Evolutionary conservation across 2,329 filamentous ascomycete genomes (phyloP).

Genomic region (Aspergillus tamarii): DNA sequence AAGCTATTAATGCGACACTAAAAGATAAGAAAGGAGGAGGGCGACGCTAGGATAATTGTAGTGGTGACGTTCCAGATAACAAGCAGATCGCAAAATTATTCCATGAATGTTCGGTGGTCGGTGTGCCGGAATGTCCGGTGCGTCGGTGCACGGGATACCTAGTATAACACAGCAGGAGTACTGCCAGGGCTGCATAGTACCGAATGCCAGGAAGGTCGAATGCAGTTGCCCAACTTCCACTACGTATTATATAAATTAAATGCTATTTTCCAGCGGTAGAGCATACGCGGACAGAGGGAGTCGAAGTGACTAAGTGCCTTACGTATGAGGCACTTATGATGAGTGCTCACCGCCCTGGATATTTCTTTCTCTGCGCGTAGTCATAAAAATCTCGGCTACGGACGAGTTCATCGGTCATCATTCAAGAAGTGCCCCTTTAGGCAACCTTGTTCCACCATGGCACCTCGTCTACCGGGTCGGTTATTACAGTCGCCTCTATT

Average conservation of each 20-base stretch:
- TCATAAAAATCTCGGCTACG: conserved; percentile 8
- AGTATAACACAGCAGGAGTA: not conserved
- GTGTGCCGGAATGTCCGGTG: conserved; percentile 7
- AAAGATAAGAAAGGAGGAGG: too few relatives aligned
- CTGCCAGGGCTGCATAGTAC: not conserved
- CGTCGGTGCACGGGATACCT: not conserved
- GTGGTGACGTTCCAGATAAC: not conserved
- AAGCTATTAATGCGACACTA: not conserved
- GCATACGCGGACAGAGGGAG: not conserved
- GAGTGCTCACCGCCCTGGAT: not conserved
- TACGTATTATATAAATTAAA: not conserved
- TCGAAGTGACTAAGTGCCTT: not conserved
- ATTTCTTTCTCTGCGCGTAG: not conserved
- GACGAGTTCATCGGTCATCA: not conserved
- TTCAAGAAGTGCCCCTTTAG: conserved; percentile 7
- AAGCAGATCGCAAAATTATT: not conserved
- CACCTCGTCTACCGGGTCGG: conserved; percentile 38
- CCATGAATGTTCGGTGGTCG: conserved; percentile 3
- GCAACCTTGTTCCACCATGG: conserved; percentile 30
- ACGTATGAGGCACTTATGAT: not conserved
- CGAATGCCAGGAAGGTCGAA: not conserved
- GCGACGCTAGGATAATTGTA: not conserved
- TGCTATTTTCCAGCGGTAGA: not conserved
- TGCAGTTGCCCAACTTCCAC: not conserved
- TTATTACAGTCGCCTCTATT: conserved; percentile 34